Evolutionary conservation across 495 filamentous ascomycete genomes (phyloP), one percentile per base, ranked within the genome.

Genomic region (Sphaerosporella brunnea): DNA sequence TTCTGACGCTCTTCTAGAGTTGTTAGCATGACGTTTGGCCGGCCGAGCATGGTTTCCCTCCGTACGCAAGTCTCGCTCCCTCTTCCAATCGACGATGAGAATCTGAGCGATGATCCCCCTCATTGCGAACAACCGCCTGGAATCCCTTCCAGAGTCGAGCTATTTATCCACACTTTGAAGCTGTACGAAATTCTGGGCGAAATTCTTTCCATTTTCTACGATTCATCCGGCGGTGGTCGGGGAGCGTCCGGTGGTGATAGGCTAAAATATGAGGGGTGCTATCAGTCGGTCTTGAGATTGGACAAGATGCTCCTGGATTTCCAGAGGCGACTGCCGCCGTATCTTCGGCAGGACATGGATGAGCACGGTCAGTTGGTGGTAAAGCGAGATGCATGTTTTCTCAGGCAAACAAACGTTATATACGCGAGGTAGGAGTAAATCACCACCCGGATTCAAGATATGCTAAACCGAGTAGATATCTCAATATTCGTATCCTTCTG

Each of bases 11-110:
- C 24, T 30, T 57, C n/a, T 46, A 43, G 62, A 42, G 50, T 63
- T 34, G 10, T 63, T 8, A 53, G 61, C 9, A 61, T 52, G 38
- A 62, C 62, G 5, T 64, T 67, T 49, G 66, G 63, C 15, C 61
- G 63, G 3, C 63, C 64, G 10, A 41, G 47, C 2, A 58, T 64
- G 55, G 62, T 60, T 20, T 45, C 45, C 3, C 42, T 48, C 2
- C 23, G 49, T 15, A 51, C 51, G 0, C 51, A 26, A 24, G 42
- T 53, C 2, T 48, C 53, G 8, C 24, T 52, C 16, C 60, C 60
- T 16, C 40, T 40, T 3, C 23, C 41, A 0, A 60, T 65, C 36
- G 63, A 65, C 39, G 61, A 65, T 20, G 57, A 65, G 38, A 61
- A 59, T 42, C 46, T 63, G 0, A 49, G 46, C 1, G 34, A 45